Conservation (phyloP, 495 filamentous ascomycete genomes). For the Letharia lupina region DNA sequence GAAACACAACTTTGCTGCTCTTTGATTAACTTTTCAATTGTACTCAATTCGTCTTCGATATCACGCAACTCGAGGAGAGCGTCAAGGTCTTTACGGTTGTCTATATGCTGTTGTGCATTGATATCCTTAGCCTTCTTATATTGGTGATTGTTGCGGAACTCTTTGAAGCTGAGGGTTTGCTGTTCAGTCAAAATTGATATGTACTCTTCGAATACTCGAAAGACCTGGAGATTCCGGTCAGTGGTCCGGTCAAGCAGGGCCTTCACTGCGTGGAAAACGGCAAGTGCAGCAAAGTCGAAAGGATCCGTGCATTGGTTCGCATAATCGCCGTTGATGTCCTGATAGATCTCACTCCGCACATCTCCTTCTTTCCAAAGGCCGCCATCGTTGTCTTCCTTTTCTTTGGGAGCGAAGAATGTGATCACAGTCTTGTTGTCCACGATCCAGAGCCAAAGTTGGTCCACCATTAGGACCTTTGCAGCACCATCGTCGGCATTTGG, state of each 20-base stretch:
- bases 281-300: conserved; percentile 53
- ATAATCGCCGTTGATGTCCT: conserved; percentile 60
- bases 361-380: conserved; percentile 39
- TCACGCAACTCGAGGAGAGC: conserved; percentile 57
- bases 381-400: conserved; percentile 23
- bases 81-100: conserved; percentile 54
- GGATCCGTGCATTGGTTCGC: conserved; percentile 55
- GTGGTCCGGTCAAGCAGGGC: conserved; percentile 52
- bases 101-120: conserved; percentile 18
- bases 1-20: conserved; percentile 46
- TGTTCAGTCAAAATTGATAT: conserved; percentile 58
- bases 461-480: conserved; percentile 58
- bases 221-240: conserved; percentile 53
- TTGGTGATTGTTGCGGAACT: conserved; percentile 40
- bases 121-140: conserved; percentile 16
- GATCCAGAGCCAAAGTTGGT: conserved; percentile 63
- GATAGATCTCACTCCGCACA: conserved; percentile 55
- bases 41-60: conserved; percentile 57
- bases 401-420: conserved; percentile 24
- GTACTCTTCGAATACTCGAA: conserved; percentile 60
- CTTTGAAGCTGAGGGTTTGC: conserved; percentile 55
- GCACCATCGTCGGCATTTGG: conserved; percentile 41
- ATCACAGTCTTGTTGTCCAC: conserved; percentile 36
- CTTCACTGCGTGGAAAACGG: conserved; percentile 53
- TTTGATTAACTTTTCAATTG: conserved; percentile 49